Evolutionary conservation across 495 filamentous ascomycete species (phyloP).

Genomic region (Annulohypoxylon maeteangense): DNA sequence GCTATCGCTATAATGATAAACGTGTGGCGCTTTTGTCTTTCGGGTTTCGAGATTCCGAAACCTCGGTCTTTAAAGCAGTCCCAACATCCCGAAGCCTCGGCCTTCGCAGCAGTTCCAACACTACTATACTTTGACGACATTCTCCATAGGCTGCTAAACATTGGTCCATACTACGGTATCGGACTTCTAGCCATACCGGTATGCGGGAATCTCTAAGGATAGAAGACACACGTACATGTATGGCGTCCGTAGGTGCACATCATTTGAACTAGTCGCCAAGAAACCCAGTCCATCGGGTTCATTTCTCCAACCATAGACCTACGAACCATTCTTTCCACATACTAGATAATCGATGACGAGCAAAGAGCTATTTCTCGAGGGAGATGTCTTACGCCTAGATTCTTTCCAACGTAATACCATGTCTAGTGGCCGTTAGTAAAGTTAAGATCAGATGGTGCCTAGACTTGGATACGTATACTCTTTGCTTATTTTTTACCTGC

Average conservation of each 20-base stretch:
- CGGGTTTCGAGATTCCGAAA: constrained; percentile 23
- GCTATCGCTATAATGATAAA: constrained; percentile 2
- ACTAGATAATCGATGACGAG: neutral
- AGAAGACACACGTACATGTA: neutral
- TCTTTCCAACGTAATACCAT: neutral
- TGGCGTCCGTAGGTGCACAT: neutral
- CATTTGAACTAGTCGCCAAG: constrained; percentile 7
- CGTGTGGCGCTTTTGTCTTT: constrained; percentile 21
- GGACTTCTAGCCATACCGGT: neutral
- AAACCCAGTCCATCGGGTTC: neutral
- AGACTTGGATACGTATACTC: neutral
- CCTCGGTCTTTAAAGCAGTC: neutral
- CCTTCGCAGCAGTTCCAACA: neutral
- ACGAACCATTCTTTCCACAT: neutral
- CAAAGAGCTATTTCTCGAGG: neutral
- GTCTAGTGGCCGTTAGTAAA: neutral
- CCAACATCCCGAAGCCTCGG: constrained; percentile 11
- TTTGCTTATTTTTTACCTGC: constrained; percentile 26
- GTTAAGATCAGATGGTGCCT: neutral
- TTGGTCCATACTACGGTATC: neutral
- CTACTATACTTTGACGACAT: neutral
- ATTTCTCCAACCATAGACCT: neutral
- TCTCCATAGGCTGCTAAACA: neutral
- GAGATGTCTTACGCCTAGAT: neutral
- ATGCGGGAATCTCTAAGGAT: neutral